Base-by-base conservation (phyloP, 2,329 filamentous ascomycete genomes). In the Xylariaceae sp. region DNA sequence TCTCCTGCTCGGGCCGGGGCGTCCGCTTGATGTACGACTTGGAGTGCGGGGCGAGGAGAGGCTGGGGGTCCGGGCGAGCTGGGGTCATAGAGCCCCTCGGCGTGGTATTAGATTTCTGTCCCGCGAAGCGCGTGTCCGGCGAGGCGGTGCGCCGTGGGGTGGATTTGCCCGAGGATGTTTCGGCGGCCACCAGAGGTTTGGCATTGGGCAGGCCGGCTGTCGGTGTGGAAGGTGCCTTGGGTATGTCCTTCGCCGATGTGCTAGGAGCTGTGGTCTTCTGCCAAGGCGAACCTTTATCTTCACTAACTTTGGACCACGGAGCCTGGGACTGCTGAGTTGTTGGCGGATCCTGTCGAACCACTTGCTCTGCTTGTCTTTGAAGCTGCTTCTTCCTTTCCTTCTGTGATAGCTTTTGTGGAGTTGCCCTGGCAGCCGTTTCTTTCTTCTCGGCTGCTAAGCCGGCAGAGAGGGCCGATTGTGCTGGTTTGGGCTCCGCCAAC, bases 311-410 rank as follows among this genome's bases (percentile, higher is more conserved):
- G 34, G 68, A 65, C 65, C 71, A 71, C 2, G 70, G 62, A 14
- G 59, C 58, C 36, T 59, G 60, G 5, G 56, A 52, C 15, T 58
- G 49, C 9, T 48, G 42, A 24, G 47, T 44, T 16, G 43, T 40
- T 29, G 56, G 43, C 5, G 56, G 40, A 32, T 63, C 57, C 45
- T 61, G 59, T 26, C 45, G 42, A 6, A 63, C 57, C 19, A 57
- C 60, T 38, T 69, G 61, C 22, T 64, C 61, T 16, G 69, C 62
- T 49, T 84, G 76, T 40, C 77, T 70, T 49, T 87, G 81, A 48
- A 87, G 76, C 44, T 88, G 76, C 52, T 76, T 84, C 62, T 94
- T 96, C 15, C 88, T 79, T 56, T 95, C 89, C 52, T 92, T 94
- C 49, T 96, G 92, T 1, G 89, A 94, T 45, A 94, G 60, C 54